Conservation (phyloP, 164 flowering plant species). For the Euptelea pleiosperma region DNA sequence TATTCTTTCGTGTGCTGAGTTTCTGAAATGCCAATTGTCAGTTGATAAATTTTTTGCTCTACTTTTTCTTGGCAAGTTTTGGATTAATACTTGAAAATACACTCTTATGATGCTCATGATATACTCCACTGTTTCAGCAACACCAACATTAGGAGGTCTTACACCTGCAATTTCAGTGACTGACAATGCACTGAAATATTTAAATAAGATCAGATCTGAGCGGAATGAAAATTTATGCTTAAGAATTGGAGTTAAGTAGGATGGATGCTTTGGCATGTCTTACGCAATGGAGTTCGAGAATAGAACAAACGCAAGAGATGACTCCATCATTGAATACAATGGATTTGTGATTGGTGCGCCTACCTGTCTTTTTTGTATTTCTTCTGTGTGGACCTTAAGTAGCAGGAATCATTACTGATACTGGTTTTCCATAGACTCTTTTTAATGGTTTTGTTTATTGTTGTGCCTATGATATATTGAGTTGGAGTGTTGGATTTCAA, state of each 20-base stretch:
- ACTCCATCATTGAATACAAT: conserved; percentile 74
- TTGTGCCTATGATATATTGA: no score
- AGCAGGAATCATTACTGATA: no score
- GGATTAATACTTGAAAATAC: background rate
- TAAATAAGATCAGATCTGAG: conserved; percentile 85
- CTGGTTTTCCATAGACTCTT: no score
- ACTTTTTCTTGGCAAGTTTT: background rate
- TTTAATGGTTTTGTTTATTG: no score
- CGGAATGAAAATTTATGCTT: conserved; percentile 74
- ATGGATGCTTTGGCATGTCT: conserved; percentile 99
- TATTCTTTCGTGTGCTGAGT: no score
- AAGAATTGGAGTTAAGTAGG: conserved; percentile 95
- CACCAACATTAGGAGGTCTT: conserved; percentile 56
- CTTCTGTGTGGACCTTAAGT: no score
- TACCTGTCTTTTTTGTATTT: conserved; percentile 1
- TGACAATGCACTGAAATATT: conserved; percentile 76
- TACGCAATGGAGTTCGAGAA: conserved; percentile 95
- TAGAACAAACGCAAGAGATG: conserved; percentile 74
- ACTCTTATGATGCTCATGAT: background rate
- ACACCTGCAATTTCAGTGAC: conserved; percentile 80
- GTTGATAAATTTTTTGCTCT: no score
- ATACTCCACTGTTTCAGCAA: conserved; percentile 32
- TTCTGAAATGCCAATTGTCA: no score
- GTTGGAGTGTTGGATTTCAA: no score
- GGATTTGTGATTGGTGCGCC: conserved; percentile 83